Evolutionary conservation across 768 basidiomycete species (phyloP).

Genomic region (Cubamyces lactineus): DNA sequence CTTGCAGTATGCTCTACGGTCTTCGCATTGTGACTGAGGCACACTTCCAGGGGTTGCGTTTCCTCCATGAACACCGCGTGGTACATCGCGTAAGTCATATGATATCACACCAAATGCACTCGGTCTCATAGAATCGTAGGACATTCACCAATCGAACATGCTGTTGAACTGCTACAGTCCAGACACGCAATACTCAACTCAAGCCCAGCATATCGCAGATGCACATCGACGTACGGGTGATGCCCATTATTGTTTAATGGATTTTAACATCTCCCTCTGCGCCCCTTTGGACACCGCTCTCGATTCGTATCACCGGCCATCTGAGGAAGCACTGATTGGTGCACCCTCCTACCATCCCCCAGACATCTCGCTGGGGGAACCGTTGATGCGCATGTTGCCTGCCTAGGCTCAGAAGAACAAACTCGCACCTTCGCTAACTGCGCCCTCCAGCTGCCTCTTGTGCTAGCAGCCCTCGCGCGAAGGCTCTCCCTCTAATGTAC

Average conservation of each 20-base stretch:
- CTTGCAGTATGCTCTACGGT: not conserved
- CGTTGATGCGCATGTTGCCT: too few relatives aligned
- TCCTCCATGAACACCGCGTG: slow-evolving; percentile 17
- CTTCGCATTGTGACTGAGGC: not conserved
- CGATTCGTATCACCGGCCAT: not conserved
- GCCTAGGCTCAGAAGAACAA: too few relatives aligned
- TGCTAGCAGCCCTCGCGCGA: too few relatives aligned
- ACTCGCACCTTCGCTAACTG: too few relatives aligned
- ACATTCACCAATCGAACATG: not conserved
- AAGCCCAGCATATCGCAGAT: not conserved
- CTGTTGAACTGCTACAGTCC: slow-evolving; percentile 2
- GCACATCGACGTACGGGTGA: not conserved
- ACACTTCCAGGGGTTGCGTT: slow-evolving; percentile 9
- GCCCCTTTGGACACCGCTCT: not conserved
- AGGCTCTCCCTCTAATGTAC: too few relatives aligned
- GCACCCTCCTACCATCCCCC: not conserved
- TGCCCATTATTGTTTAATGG: slow-evolving; percentile 1
- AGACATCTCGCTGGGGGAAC: not conserved
- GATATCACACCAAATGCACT: not conserved
- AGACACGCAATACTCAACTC: not conserved
- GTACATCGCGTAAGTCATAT: slow-evolving; percentile 10
- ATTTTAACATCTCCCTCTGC: not conserved
- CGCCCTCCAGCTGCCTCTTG: too few relatives aligned
- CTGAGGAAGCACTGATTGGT: not conserved
- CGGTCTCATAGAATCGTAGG: not conserved